Conservation (phyloP, 139 green algal species). For the Tetratostichococcus sp. region DNA sequence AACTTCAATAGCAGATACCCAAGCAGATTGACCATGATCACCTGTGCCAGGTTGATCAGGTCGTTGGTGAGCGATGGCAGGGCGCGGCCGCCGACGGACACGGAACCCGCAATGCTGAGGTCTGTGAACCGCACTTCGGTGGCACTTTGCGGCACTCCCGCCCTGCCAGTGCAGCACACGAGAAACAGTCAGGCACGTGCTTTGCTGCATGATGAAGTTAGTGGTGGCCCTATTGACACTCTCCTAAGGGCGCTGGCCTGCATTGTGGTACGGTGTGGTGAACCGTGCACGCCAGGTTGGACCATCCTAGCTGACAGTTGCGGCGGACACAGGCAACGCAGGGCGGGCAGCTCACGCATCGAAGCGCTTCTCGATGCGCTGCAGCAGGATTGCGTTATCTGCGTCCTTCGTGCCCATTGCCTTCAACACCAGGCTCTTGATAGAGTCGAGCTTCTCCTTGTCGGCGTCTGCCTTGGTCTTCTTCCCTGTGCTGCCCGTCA, state of each 20-base stretch:
- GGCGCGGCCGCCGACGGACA: slow-evolving; percentile 19
- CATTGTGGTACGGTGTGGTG: no score
- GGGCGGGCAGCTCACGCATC: slow-evolving; percentile 8
- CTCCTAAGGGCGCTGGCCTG: no score
- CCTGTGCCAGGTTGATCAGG: slow-evolving; percentile 23
- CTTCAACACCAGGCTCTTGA: neutral
- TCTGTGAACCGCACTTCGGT: slow-evolving; percentile 29
- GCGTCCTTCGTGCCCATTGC: slow-evolving; percentile 18
- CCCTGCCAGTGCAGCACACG: slow-evolving; percentile 6
- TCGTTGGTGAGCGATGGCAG: slow-evolving; percentile 28
- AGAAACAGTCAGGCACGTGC: neutral
- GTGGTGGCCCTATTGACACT: no score
- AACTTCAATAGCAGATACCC: no score
- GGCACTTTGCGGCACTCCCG: slow-evolving; percentile 12
- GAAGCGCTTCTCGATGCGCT: slow-evolving; percentile 19
- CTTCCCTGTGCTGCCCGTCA: neutral
- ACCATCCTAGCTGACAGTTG: no score
- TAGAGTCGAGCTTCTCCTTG: neutral
- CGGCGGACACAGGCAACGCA: no score
- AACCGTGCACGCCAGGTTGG: no score
- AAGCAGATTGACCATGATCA: no score
- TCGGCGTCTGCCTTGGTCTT: neutral
- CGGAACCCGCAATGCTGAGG: slow-evolving; percentile 18
- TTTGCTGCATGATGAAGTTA: no score
- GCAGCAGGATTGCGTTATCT: slow-evolving; percentile 20